Conservation (phyloP, 768 basidiomycete species). For the Podaxis sp. region DNA sequence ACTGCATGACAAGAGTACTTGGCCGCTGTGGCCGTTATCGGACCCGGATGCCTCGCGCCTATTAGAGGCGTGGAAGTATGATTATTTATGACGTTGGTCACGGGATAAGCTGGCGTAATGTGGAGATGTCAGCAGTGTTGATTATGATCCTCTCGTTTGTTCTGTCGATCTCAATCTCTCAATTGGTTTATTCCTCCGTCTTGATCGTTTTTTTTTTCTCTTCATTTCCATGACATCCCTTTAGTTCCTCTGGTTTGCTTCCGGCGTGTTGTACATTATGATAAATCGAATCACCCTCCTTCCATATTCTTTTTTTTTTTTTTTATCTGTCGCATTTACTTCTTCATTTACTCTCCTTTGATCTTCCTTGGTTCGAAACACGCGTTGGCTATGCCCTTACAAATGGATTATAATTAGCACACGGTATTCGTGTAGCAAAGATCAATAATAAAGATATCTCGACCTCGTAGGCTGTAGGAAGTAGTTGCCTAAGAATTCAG, state of each 20-base stretch:
- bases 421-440: not conserved
- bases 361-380: not conserved
- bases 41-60: not conserved
- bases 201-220: not conserved
- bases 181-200: not conserved
- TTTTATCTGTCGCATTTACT: not conserved
- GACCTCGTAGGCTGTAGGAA: too few species aligned
- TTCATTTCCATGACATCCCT: not conserved
- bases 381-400: not conserved
- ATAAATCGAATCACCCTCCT: not conserved
- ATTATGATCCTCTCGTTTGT: not conserved
- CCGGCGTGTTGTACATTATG: not conserved
- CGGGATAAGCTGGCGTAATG: not conserved
- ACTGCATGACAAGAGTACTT: slow-evolving; percentile 23
- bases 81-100: not conserved
- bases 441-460: not conserved
- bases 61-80: not conserved
- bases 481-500: not conserved
- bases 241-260: not conserved
- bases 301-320: not conserved
- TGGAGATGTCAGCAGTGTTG: not conserved
- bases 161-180: not conserved
- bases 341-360: not conserved
- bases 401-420: slow-evolving; percentile 2
- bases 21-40: not conserved